These are phyloP conservation scores for Aleurites moluccanus DNA, from an alignment of 441 rosid species.

Conservation along the genomic window DNA sequence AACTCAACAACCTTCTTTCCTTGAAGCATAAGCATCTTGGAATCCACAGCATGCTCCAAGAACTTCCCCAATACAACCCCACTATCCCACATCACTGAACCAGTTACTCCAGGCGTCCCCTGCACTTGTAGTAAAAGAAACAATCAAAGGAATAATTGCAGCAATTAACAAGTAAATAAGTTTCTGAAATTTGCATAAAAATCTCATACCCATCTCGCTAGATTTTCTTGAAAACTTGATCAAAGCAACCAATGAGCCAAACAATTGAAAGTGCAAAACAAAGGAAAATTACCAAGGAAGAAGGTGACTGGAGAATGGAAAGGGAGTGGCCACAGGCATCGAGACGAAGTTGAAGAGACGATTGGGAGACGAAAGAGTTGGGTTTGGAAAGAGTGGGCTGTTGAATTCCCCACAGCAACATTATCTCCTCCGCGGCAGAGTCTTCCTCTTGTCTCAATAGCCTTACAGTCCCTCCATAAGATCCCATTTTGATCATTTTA, in stretches of 20 bases:
- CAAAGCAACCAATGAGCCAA: no score
- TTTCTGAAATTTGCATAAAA: no score
- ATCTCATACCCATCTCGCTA: not conserved
- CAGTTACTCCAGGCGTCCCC: slow-evolving; percentile 88
- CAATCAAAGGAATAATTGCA: not conserved
- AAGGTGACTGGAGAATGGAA: slow-evolving; percentile 85
- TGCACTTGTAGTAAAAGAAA: slow-evolving; percentile 23
- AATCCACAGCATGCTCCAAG: slow-evolving; percentile 86
- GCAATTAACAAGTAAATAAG: not conserved
- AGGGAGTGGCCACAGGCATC: slow-evolving; percentile 90
- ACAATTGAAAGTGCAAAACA: not conserved
- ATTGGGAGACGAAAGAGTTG: slow-evolving; percentile 76
- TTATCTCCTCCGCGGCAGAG: slow-evolving; percentile 76
- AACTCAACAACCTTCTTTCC: slow-evolving; percentile 81
- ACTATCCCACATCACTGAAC: slow-evolving; percentile 94
- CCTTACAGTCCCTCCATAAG: slow-evolving; percentile 63
- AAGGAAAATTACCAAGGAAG: slow-evolving; percentile 52
- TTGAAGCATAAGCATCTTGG: slow-evolving; percentile 54
- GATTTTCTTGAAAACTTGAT: no score
- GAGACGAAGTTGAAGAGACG: slow-evolving; percentile 67
- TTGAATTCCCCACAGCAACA: slow-evolving; percentile 89
- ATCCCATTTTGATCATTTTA: slow-evolving; percentile 46
- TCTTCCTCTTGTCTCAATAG: slow-evolving; percentile 42
- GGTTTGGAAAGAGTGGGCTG: slow-evolving; percentile 72
- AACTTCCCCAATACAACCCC: slow-evolving; percentile 88